phyloP scores from a whole-genome alignment of 257 asterid species.

The Gynochthodes officinalis region DNA sequence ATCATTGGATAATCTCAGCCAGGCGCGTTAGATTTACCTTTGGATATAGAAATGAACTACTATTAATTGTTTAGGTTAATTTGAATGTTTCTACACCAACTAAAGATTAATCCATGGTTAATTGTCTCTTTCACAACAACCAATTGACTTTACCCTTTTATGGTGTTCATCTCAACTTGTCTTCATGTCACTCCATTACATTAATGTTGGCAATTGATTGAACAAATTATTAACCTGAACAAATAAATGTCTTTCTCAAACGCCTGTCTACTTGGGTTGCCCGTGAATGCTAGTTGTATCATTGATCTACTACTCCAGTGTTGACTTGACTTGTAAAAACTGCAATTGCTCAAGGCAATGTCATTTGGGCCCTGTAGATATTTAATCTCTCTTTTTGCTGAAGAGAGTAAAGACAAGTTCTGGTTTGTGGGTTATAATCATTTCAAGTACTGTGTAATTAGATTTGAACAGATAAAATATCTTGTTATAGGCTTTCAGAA shows the following conservation, averaged over 20 bases:
- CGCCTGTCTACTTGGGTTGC: background rate
- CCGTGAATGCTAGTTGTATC: background rate
- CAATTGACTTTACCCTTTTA: background rate
- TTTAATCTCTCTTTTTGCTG: too few relatives aligned
- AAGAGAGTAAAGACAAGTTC: background rate
- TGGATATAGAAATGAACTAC: background rate
- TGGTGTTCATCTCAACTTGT: background rate
- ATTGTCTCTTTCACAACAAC: conserved; percentile 6
- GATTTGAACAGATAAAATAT: background rate
- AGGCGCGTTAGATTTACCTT: background rate
- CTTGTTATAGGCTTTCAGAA: background rate
- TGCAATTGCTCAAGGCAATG: background rate
- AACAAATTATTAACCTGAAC: conserved; percentile 1
- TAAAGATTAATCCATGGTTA: background rate
- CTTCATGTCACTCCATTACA: background rate
- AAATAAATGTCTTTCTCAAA: background rate
- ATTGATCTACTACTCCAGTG: background rate
- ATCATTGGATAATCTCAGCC: background rate
- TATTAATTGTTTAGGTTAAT: background rate
- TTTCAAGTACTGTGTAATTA: background rate
- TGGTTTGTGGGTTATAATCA: background rate
- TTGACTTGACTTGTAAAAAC: background rate
- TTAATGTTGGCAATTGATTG: background rate
- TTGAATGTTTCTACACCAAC: conserved; percentile 8
- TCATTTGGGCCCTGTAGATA: too few relatives aligned